phyloP scores from a whole-genome alignment of 768 basidiomycete species.

The Suillus occidentalis region DNA sequence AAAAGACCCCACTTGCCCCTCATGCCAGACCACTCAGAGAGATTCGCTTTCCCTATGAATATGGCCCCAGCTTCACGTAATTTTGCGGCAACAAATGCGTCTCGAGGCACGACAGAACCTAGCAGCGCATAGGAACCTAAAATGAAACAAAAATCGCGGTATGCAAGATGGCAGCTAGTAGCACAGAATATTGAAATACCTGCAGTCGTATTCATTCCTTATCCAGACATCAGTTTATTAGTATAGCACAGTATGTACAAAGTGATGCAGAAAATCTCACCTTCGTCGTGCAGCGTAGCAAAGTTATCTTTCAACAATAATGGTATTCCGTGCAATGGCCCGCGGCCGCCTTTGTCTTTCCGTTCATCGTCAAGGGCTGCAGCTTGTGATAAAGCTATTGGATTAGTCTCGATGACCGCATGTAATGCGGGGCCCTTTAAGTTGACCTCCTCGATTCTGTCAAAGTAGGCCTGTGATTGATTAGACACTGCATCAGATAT shows the following conservation, averaged over 20 bases:
- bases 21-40: constrained; percentile 45
- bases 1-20: constrained; percentile 18
- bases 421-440: constrained; percentile 53
- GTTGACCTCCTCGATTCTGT: constrained; percentile 71
- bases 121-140: constrained; percentile 23
- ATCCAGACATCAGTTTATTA: neutral
- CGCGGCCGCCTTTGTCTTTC: constrained; percentile 39
- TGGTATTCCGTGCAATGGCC: constrained; percentile 53
- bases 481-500: neutral
- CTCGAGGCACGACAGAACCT: constrained; percentile 16
- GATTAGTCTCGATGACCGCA: constrained; percentile 60
- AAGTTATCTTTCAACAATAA: constrained; percentile 46
- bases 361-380: constrained; percentile 48
- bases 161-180: neutral
- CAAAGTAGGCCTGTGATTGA: constrained; percentile 54
- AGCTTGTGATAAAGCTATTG: constrained; percentile 52
- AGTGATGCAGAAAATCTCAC: constrained; percentile 4
- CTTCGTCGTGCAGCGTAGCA: constrained; percentile 21
- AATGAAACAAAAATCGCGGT: neutral
- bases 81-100: constrained; percentile 33
- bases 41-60: constrained; percentile 41
- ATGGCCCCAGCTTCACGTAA: constrained; percentile 36
- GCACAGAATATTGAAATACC: neutral
- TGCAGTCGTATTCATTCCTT: neutral
- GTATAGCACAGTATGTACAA: neutral